These are phyloP conservation scores for Schoenoplectus triqueter DNA, from an alignment of 202 grass and related monocot species.

Conservation along the genomic window DNA sequence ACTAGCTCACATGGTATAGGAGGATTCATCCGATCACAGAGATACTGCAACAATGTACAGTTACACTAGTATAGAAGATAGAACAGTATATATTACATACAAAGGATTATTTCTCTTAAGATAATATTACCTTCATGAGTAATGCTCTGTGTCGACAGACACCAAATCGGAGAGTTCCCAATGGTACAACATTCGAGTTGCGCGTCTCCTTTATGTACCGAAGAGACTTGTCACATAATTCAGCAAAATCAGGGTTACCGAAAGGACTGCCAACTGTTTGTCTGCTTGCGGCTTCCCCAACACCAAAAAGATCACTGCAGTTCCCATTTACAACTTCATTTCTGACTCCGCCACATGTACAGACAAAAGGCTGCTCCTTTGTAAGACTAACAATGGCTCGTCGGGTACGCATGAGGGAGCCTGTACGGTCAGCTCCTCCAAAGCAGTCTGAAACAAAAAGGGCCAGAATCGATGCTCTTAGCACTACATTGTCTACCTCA, in stretches of 20 bases:
- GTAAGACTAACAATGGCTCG: slow-evolving; percentile 74
- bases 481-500: slow-evolving; percentile 65
- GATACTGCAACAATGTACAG: slow-evolving; percentile 63
- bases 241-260: slow-evolving; percentile 51
- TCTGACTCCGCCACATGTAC: slow-evolving; percentile 72
- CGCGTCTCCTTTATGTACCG: slow-evolving; percentile 77
- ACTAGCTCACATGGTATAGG: slow-evolving; percentile 96
- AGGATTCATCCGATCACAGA: slow-evolving; percentile 89
- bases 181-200: slow-evolving; percentile 90
- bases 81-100: slow-evolving; percentile 29
- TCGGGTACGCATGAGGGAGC: slow-evolving; percentile 63
- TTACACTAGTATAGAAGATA: slow-evolving; percentile 32
- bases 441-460: slow-evolving; percentile 99
- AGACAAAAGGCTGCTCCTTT: slow-evolving; percentile 91
- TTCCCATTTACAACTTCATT: slow-evolving; percentile 24
- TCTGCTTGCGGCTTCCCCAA: slow-evolving; percentile 44
- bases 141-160: slow-evolving; percentile 98
- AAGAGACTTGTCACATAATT: slow-evolving; percentile 73
- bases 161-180: slow-evolving; percentile 81
- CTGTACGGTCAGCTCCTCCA: slow-evolving; percentile 88
- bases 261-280: slow-evolving; percentile 42
- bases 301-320: background rate
- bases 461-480: slow-evolving; percentile 80
- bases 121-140: slow-evolving; percentile 76
- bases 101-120: background rate